Base-by-base conservation (phyloP, 495 filamentous ascomycete genomes). In the Astrothelium subdiscretum region DNA sequence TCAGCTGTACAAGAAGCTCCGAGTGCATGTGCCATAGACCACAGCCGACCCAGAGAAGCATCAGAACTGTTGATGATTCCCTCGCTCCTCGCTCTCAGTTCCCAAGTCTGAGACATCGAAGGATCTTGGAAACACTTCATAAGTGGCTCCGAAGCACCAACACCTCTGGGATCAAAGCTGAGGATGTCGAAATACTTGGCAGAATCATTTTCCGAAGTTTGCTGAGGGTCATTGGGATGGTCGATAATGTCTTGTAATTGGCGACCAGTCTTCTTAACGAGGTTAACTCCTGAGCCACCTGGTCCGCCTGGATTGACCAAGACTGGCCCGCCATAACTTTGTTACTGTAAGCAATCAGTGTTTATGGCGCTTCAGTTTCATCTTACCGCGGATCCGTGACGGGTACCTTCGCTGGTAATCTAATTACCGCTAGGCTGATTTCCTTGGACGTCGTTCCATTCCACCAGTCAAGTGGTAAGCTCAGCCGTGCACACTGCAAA, bases 131-230 rank as follows among this genome's bases (percentile, higher is more conserved):
- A 80, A 66, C 82, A 85, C 20, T 71, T 72, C 31, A 78, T 73
- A 0, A 68, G 65, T 35, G 69, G 80, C 65, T 48, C 68, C 42
- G 32, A 64, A 24, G 57, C 60, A 31, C 68, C 78, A 67, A 69
- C 71, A 54, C 63, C 81, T 2, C 78, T 68, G 0, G 75, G 76
- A 32, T 84, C 81, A 70, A 72, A 81, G 66, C 79, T 77, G 72
- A 85, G 73, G 26, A 85, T 76, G 60, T 85, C 83, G 65, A 76
- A 82, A 59, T 75, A 79, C 65, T 72, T 75, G 29, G 76, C 61
- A 10, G 59, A 42, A 12, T 31, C 60, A 12, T 54, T 20, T 29
- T 66, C 64, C 40, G 66, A 27, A 13, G 58, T 63, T 54, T 54
- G n/a, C 8, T 27, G 3, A 54, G 48, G 48, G 24, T 29, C 24